A percentile compares a stretch with the other conserved stretches of the same genome.
These are phyloP conservation scores for Bimuria novae-zelandiae DNA, from an alignment of 2,329 filamentous ascomycete genomes.

Conservation along the genomic window DNA sequence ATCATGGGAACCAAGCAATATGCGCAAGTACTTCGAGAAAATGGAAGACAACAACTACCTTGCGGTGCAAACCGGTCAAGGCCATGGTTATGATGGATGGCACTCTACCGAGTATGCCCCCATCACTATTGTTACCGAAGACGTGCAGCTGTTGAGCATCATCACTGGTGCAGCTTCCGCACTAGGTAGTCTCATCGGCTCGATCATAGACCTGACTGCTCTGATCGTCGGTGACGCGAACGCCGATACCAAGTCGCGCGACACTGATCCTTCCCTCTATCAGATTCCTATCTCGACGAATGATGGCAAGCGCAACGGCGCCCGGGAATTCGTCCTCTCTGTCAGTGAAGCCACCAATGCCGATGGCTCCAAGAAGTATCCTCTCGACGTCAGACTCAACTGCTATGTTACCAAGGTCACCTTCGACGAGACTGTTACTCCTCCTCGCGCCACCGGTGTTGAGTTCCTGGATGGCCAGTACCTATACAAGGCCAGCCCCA, in stretches of 20 bases:
- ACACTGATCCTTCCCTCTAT: slow-evolving; percentile 56
- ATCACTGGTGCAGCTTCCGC: slow-evolving; percentile 59
- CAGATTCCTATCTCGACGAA: slow-evolving; percentile 63
- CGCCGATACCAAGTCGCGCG: slow-evolving; percentile 51
- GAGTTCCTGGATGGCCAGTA: slow-evolving; percentile 3
- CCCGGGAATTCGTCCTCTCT: slow-evolving; percentile 61
- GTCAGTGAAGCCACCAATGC: slow-evolving; percentile 54
- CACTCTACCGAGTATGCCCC: slow-evolving; percentile 57
- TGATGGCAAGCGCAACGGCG: slow-evolving; percentile 55
- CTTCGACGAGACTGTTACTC: slow-evolving; percentile 10
- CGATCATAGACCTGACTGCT: slow-evolving; percentile 40
- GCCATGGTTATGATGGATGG: slow-evolving; percentile 65
- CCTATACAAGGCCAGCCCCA: not conserved
- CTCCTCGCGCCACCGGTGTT: slow-evolving; percentile 6
- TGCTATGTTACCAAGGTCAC: slow-evolving; percentile 48
- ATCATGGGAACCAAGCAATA: slow-evolving; percentile 62
- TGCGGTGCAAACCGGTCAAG: slow-evolving; percentile 14
- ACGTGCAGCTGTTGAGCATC: slow-evolving; percentile 59
- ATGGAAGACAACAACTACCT: slow-evolving; percentile 62
- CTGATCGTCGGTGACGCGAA: slow-evolving; percentile 57
- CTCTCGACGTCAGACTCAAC: slow-evolving; percentile 63
- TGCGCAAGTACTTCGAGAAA: slow-evolving; percentile 63
- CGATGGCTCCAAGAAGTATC: slow-evolving; percentile 60
- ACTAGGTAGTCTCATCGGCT: slow-evolving; percentile 50
- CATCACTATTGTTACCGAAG: slow-evolving; percentile 56